Conservation (phyloP, 2,329 filamentous ascomycete genomes). For the Alternaria sp. region DNA sequence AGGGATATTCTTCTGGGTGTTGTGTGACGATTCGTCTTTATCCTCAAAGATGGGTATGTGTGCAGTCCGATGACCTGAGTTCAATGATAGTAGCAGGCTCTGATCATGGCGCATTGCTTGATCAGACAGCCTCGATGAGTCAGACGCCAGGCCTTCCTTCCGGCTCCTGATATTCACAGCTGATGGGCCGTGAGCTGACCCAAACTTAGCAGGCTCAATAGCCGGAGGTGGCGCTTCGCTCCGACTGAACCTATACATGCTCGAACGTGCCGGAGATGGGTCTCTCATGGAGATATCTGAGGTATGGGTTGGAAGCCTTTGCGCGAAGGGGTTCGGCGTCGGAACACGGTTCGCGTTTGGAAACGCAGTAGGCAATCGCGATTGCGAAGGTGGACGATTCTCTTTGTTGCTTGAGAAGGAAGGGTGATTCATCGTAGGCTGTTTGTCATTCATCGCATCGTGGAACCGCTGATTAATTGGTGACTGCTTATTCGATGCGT, state of each 20-base stretch:
- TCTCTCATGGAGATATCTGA: conserved; percentile 34
- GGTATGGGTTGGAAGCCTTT: conserved; percentile 10
- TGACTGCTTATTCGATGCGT: conserved; percentile 14
- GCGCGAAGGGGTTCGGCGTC: conserved; percentile 30
- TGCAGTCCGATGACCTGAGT: not conserved
- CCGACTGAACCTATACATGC: conserved; percentile 13
- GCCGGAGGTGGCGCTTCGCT: conserved; percentile 2
- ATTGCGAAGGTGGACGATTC: conserved; percentile 15
- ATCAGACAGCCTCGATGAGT: conserved; percentile 6
- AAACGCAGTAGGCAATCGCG: conserved; percentile 16
- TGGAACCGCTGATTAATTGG: conserved; percentile 4
- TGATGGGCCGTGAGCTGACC: conserved; percentile 24
- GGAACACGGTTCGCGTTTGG: conserved; percentile 17
- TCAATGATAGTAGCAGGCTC: conserved; percentile 4
- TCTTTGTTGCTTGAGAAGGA: conserved; percentile 27
- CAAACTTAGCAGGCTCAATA: conserved; percentile 14
- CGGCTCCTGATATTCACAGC: conserved; percentile 26
- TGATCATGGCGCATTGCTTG: conserved; percentile 23
- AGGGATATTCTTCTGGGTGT: not conserved
- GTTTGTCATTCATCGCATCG: conserved; percentile 5
- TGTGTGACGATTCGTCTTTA: conserved; percentile 1
- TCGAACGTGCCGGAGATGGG: conserved; percentile 24
- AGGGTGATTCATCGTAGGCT: conserved; percentile 4
- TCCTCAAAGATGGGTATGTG: not conserved
- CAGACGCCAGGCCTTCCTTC: conserved; percentile 32